These are phyloP conservation scores for Aspergillus neoniger DNA, from an alignment of 2,329 filamentous ascomycete species.

Conservation along the genomic window DNA sequence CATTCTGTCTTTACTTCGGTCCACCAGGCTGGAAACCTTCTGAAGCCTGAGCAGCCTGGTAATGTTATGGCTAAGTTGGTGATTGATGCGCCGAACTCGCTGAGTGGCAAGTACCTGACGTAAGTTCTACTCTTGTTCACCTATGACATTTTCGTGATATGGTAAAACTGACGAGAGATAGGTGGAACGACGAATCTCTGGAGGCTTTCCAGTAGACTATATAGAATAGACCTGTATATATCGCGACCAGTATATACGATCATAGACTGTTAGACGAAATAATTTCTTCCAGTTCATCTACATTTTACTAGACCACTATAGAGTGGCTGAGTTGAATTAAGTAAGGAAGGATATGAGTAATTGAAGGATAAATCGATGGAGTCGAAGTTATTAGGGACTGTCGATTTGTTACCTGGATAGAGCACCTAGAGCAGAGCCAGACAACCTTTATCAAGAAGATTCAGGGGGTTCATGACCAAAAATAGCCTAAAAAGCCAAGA, in stretches of 20 bases:
- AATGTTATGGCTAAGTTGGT: conserved; percentile 81
- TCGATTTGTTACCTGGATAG: too few species aligned
- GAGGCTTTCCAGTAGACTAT: conserved; percentile 38
- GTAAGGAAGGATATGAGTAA: too few species aligned
- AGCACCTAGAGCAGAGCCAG: too few species aligned
- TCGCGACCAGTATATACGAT: too few species aligned
- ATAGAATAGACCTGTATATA: neutral
- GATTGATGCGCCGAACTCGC: conserved; percentile 61
- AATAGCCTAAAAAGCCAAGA: neutral
- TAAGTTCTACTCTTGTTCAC: conserved; percentile 23
- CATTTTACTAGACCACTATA: too few species aligned
- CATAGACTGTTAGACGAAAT: too few species aligned
- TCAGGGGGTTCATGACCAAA: neutral
- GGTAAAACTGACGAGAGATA: conserved; percentile 32
- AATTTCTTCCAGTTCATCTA: too few species aligned
- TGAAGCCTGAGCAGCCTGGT: conserved; percentile 82
- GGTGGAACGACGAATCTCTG: conserved; percentile 50
- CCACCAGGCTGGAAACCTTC: conserved; percentile 69
- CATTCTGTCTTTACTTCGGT: conserved; percentile 67
- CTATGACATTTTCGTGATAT: neutral
- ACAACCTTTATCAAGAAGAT: too few species aligned
- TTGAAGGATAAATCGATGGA: too few species aligned
- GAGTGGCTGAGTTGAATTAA: too few species aligned
- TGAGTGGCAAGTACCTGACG: conserved; percentile 73
- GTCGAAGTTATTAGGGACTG: too few species aligned